Conservation (phyloP, 139 green algal genomes). For the Closterium sp. region DNA sequence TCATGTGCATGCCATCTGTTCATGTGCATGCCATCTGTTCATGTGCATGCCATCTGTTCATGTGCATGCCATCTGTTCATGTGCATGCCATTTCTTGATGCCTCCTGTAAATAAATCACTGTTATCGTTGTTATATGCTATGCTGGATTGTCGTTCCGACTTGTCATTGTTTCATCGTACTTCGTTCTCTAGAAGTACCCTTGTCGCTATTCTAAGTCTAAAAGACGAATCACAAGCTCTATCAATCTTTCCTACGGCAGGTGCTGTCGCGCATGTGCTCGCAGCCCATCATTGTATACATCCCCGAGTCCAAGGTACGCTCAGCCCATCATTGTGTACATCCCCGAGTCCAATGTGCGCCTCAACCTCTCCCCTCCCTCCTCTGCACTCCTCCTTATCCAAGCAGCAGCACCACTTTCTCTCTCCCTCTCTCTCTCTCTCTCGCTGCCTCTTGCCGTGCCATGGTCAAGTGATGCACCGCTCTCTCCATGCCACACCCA, state of each 20-base stretch:
- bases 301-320: conserved; percentile 29
- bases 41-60: not conserved
- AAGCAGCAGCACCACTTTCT: not conserved
- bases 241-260: not conserved
- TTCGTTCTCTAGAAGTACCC: too few relatives aligned
- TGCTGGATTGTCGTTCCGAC: too few relatives aligned
- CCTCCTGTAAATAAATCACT: too few relatives aligned
- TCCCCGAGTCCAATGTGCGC: conserved; percentile 39
- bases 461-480: too few relatives aligned
- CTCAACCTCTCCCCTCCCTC: conserved; percentile 50
- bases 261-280: conserved; percentile 45
- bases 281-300: conserved; percentile 52
- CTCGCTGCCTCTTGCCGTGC: too few relatives aligned
- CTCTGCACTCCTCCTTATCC: not conserved
- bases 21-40: not conserved
- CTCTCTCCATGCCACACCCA: too few relatives aligned
- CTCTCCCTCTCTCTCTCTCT: too few relatives aligned
- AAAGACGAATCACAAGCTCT: too few relatives aligned
- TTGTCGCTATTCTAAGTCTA: too few relatives aligned
- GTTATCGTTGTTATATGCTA: too few relatives aligned
- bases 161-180: too few relatives aligned
- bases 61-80: not conserved
- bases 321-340: conserved; percentile 49
- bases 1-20: not conserved
- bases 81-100: too few relatives aligned